Evolutionary conservation across 345 rosid species (phyloP).

Genomic region (Eucalyptus sp.): DNA sequence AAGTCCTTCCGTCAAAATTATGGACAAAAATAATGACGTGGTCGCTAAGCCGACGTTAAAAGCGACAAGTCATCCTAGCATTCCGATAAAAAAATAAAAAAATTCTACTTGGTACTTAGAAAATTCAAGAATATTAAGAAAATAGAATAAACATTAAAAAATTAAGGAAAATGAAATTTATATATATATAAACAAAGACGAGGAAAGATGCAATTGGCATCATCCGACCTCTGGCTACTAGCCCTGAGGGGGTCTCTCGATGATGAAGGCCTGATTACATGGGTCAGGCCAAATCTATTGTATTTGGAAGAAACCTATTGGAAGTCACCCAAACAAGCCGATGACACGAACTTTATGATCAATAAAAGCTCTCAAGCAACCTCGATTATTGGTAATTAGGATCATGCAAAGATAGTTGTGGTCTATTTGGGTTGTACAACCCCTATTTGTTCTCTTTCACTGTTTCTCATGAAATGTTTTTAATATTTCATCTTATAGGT

Average conservation of each 20-base stretch:
- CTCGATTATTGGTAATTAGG: neutral
- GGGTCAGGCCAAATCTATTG: neutral
- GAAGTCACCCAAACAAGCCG: neutral
- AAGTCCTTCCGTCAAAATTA: neutral
- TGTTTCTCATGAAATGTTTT: neutral
- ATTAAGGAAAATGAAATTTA: neutral
- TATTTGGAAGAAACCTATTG: rapidly evolving
- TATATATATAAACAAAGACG: rapidly evolving
- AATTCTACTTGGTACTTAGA: neutral
- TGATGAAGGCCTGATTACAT: neutral
- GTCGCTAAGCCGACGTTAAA: too few relatives aligned
- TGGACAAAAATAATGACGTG: neutral
- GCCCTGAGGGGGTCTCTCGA: neutral
- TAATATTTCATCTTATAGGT: neutral
- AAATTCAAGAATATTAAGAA: too few relatives aligned
- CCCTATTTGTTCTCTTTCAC: neutral
- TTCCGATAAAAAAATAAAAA: too few relatives aligned
- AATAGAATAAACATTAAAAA: too few relatives aligned
- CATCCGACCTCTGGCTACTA: rapidly evolving
- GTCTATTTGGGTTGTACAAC: neutral
- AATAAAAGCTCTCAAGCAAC: neutral
- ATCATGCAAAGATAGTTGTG: neutral
- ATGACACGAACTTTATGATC: rapidly evolving
- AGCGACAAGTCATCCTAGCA: neutral
- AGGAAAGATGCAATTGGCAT: neutral